Conservation (phyloP, 768 basidiomycete species). For the Rhizopogon vulgaris region DNA sequence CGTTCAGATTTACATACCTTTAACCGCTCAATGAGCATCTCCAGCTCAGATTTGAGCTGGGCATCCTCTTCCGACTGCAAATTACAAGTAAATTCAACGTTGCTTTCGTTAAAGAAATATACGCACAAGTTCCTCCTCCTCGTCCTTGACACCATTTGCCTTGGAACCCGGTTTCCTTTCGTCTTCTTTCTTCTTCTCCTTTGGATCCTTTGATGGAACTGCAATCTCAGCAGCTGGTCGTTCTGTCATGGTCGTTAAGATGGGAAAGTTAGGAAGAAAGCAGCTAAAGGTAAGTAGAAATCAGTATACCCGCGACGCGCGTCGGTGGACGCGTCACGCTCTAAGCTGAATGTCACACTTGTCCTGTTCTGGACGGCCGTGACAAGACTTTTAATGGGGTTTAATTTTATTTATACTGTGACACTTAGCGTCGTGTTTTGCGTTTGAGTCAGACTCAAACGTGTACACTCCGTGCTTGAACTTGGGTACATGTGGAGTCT, state of each 20-base stretch:
- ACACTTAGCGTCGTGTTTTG: too few relatives aligned
- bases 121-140: slow-evolving; percentile 74
- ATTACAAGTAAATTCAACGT: slow-evolving; percentile 2
- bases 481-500: too few relatives aligned
- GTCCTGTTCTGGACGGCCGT: neutral
- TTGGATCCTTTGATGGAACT: slow-evolving; percentile 70
- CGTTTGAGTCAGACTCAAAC: too few relatives aligned
- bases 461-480: too few relatives aligned
- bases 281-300: slow-evolving; percentile 21
- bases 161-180: slow-evolving; percentile 42
- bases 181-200: slow-evolving; percentile 53
- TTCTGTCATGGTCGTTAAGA: slow-evolving; percentile 44
- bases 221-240: slow-evolving; percentile 52
- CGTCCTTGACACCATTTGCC: slow-evolving; percentile 45
- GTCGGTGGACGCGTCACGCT: slow-evolving; percentile 1
- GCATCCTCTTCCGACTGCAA: slow-evolving; percentile 89
- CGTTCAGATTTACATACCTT: slow-evolving; percentile 49
- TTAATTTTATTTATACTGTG: too few relatives aligned
- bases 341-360: neutral
- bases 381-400: neutral
- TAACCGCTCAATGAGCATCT: slow-evolving; percentile 93
- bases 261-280: slow-evolving; percentile 13
- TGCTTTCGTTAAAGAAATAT: slow-evolving; percentile 8
- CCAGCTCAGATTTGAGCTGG: slow-evolving; percentile 88
- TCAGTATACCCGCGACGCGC: neutral